Evolutionary conservation across 2,329 filamentous ascomycete genomes (phyloP).

Genomic region (Penicillium sp.): DNA sequence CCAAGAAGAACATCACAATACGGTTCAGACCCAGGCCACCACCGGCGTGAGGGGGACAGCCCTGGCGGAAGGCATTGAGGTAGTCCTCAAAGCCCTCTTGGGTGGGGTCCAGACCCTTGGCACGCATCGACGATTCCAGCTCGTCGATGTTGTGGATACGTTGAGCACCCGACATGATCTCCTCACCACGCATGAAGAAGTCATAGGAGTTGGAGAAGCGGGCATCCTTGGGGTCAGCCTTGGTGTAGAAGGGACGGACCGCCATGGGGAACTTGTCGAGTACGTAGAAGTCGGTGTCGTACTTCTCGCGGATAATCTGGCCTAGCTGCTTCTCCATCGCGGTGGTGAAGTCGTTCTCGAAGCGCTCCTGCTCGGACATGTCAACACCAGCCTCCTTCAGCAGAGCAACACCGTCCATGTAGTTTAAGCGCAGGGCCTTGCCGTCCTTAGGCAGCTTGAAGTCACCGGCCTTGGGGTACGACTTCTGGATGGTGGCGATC

Average conservation of each 20-base stretch:
- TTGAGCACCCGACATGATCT: slow-evolving; percentile 63
- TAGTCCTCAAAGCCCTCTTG: slow-evolving; percentile 59
- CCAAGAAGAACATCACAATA: slow-evolving; percentile 63
- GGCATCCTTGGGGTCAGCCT: slow-evolving; percentile 64
- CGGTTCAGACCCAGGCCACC: slow-evolving; percentile 62
- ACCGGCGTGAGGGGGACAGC: slow-evolving; percentile 60
- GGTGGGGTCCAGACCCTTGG: slow-evolving; percentile 56
- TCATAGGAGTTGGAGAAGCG: slow-evolving; percentile 64
- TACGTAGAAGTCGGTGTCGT: slow-evolving; percentile 91
- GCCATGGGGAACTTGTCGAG: slow-evolving; percentile 91
- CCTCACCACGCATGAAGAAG: slow-evolving; percentile 66
- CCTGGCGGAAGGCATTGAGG: slow-evolving; percentile 59
- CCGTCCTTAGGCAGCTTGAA: slow-evolving; percentile 48
- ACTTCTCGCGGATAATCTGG: slow-evolving; percentile 78
- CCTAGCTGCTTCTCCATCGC: slow-evolving; percentile 66
- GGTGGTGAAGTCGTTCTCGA: slow-evolving; percentile 46
- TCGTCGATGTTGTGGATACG: slow-evolving; percentile 60
- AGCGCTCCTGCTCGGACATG: slow-evolving; percentile 46
- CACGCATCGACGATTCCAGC: slow-evolving; percentile 54
- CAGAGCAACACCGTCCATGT: slow-evolving; percentile 47
- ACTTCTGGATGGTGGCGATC: slow-evolving; percentile 46
- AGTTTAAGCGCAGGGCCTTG: slow-evolving; percentile 47
- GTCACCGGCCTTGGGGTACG: slow-evolving; percentile 48
- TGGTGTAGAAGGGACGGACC: slow-evolving; percentile 88
- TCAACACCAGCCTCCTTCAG: slow-evolving; percentile 49